Conservation (phyloP, 2,329 filamentous ascomycete genomes). For the Chrysoporthe austroafricana region DNA sequence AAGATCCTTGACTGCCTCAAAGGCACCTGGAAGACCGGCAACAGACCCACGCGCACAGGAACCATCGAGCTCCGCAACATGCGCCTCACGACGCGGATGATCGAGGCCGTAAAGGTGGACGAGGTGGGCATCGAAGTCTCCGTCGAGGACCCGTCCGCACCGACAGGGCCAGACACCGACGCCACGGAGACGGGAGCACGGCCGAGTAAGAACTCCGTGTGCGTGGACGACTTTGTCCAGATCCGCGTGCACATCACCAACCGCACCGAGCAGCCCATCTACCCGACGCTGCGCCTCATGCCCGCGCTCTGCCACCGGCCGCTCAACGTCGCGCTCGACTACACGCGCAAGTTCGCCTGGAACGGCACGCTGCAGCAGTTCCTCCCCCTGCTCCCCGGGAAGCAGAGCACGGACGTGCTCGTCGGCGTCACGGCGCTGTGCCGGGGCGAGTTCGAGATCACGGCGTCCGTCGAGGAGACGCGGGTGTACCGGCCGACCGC, state of each 20-base stretch:
- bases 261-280: constrained; percentile 68
- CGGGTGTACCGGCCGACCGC: constrained; percentile 50
- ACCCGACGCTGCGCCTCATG: constrained; percentile 74
- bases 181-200: constrained; percentile 28
- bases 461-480: constrained; percentile 81
- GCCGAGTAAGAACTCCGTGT: constrained; percentile 36
- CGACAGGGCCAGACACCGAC: constrained; percentile 19
- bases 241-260: constrained; percentile 76
- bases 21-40: constrained; percentile 70
- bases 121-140: constrained; percentile 72
- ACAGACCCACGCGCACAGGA: constrained; percentile 60
- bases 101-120: constrained; percentile 80
- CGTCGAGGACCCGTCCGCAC: constrained; percentile 45
- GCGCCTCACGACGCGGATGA: constrained; percentile 75
- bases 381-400: constrained; percentile 65
- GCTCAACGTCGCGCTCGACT: constrained; percentile 74
- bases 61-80: constrained; percentile 77
- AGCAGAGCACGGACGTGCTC: constrained; percentile 61
- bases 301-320: constrained; percentile 77
- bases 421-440: constrained; percentile 77
- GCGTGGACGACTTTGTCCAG: constrained; percentile 67
- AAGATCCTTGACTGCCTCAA: constrained; percentile 72
- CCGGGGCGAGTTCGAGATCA: constrained; percentile 80
- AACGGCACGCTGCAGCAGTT: constrained; percentile 81
- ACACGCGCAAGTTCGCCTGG: constrained; percentile 81